Conservation (phyloP, 2,329 filamentous ascomycete genomes). For the Tolypocladium ovalisporum region DNA sequence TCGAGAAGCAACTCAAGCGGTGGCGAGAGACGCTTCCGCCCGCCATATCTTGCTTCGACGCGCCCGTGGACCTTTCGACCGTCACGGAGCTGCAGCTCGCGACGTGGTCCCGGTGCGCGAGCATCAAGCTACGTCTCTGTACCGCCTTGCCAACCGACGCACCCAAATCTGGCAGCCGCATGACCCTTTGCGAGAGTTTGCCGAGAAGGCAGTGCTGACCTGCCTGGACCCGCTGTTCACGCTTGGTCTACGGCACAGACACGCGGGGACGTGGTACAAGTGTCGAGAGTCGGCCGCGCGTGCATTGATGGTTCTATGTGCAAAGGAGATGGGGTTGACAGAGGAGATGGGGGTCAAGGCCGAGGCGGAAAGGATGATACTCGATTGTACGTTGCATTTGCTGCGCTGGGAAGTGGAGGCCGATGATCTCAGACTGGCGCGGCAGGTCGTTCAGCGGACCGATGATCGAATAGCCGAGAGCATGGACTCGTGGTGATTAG, state of each 20-base stretch:
- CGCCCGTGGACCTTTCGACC: neutral
- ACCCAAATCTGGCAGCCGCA: neutral
- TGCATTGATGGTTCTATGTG: neutral
- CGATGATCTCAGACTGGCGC: neutral
- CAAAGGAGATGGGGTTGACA: neutral
- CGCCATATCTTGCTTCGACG: neutral
- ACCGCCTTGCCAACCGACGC: neutral
- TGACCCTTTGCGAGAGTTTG: neutral
- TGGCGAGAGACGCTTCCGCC: neutral
- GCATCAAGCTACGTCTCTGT: constrained; percentile 1
- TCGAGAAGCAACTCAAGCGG: neutral
- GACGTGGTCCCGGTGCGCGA: neutral
- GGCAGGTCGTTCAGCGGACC: neutral
- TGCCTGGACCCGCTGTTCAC: neutral
- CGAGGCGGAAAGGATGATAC: neutral
- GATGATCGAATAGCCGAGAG: neutral
- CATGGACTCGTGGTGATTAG: neutral
- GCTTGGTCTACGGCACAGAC: neutral
- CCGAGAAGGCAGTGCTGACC: neutral
- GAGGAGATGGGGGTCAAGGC: neutral
- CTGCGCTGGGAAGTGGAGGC: neutral
- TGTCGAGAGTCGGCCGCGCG: neutral
- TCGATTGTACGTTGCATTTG: neutral
- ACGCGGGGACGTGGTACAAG: neutral
- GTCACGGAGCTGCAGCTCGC: neutral